Conservation (phyloP, 345 rosid genomes). For the Sapria himalayana region DNA sequence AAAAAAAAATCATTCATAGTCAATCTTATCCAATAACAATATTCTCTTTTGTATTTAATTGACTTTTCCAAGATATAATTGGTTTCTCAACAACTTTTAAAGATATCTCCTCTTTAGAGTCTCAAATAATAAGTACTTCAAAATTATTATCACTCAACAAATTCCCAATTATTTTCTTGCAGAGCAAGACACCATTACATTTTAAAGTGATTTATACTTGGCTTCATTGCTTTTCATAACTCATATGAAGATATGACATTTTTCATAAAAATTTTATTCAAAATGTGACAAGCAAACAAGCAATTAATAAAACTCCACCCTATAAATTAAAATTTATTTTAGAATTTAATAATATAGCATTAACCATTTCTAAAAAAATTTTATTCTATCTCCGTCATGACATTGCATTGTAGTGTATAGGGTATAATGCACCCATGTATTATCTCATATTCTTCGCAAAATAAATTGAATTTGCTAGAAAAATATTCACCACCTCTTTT, state of each 20-base stretch:
- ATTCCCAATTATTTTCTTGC: background rate
- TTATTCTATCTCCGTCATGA: background rate
- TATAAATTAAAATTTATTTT: background rate
- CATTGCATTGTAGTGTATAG: constrained; percentile 1
- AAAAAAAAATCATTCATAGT: background rate
- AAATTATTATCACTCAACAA: background rate
- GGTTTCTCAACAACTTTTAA: too few species aligned
- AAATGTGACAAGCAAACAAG: constrained; percentile 1
- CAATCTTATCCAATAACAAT: background rate
- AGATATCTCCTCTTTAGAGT: background rate
- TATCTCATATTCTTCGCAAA: constrained; percentile 1
- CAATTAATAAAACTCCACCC: background rate
- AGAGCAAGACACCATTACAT: constrained; percentile 4
- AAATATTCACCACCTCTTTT: constrained; percentile 3
- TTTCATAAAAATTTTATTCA: background rate
- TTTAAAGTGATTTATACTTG: background rate
- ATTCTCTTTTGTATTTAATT: background rate
- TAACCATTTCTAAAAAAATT: constrained; percentile 1
- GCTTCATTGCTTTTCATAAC: constrained; percentile 4
- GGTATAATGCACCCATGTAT: background rate
- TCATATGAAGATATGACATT: constrained; percentile 1
- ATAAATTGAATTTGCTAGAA: background rate
- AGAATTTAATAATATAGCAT: background rate
- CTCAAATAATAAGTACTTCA: too few species aligned
- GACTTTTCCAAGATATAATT: background rate